Evolutionary conservation across 805 yeast species (phyloP).

Genomic region (Candida methanosorbosa): DNA sequence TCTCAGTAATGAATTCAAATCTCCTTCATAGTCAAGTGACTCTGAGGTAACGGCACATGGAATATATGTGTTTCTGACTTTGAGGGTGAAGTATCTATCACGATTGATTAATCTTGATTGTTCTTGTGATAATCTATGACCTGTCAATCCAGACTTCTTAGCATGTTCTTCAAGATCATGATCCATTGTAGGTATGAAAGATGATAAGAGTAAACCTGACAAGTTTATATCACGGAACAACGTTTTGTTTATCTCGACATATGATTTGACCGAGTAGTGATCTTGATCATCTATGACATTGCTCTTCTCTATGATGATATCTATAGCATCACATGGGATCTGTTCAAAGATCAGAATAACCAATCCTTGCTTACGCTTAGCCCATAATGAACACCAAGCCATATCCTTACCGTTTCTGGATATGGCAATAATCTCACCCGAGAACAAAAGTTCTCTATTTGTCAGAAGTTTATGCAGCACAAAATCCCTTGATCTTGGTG

Average conservation of each 20-base stretch:
- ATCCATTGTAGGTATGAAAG: conserved; percentile 16
- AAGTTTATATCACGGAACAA: conserved; percentile 13
- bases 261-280: conserved; percentile 14
- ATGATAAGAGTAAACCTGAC: conserved; percentile 6
- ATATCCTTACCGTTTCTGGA: conserved; percentile 52
- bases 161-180: conserved; percentile 4
- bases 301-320: conserved; percentile 39
- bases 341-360: conserved; percentile 84
- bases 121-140: conserved; percentile 16
- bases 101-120: conserved; percentile 41
- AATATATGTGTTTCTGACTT: conserved; percentile 33
- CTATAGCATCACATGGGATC: conserved; percentile 64
- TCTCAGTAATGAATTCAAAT: conserved; percentile 29
- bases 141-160: neutral
- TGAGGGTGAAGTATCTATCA: conserved; percentile 56
- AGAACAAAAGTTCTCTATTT: conserved; percentile 45
- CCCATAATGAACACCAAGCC: conserved; percentile 91
- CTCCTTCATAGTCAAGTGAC: conserved; percentile 39
- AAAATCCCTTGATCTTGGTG: conserved; percentile 66
- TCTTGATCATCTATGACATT: conserved; percentile 6
- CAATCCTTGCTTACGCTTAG: conserved; percentile 60
- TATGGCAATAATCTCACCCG: conserved; percentile 83
- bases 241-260: conserved; percentile 13
- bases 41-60: conserved; percentile 72
- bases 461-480: conserved; percentile 48